Conservation (phyloP, 1,284 basidiomycete species). For the Mycena sp. region DNA sequence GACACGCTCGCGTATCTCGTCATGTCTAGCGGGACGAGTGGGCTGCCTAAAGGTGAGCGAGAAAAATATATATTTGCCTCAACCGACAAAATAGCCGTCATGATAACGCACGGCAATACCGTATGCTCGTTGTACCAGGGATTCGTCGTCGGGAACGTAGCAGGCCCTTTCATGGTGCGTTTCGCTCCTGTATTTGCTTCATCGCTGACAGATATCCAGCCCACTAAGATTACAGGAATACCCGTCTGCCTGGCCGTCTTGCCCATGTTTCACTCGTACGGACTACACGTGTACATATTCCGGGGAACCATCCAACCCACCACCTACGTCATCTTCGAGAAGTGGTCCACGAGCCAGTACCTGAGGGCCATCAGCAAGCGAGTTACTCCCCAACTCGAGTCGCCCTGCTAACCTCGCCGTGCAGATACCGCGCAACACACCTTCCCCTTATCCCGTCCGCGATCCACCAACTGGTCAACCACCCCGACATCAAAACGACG, state of each 20-base stretch:
- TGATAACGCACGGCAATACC: slow-evolving; percentile 80
- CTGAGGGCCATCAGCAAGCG: slow-evolving; percentile 51
- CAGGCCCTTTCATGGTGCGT: slow-evolving; percentile 9
- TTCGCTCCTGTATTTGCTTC: not conserved
- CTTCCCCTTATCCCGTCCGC: slow-evolving; percentile 70
- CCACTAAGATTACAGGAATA: not conserved
- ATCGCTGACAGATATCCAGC: not conserved
- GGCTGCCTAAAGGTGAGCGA: slow-evolving; percentile 73
- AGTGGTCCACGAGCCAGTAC: slow-evolving; percentile 58
- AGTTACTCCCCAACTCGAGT: slow-evolving; percentile 6
- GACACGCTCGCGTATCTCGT: slow-evolving; percentile 76
- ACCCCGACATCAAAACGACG: slow-evolving; percentile 55
- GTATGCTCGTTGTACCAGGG: slow-evolving; percentile 58
- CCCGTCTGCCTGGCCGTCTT: slow-evolving; percentile 62
- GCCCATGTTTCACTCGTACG: slow-evolving; percentile 77
- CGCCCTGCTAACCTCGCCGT: not conserved
- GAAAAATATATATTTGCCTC: not conserved
- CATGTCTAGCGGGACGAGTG: slow-evolving; percentile 83
- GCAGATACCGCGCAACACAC: slow-evolving; percentile 47
- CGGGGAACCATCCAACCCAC: slow-evolving; percentile 52
- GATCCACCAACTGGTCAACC: slow-evolving; percentile 70
- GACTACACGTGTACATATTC: slow-evolving; percentile 64
- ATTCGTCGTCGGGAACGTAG: slow-evolving; percentile 37
- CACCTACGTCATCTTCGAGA: slow-evolving; percentile 64
- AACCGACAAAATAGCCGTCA: slow-evolving; percentile 59